phyloP scores from a whole-genome alignment of 352 stramenopile genomes.

The Globisporangium cederbergense region DNA sequence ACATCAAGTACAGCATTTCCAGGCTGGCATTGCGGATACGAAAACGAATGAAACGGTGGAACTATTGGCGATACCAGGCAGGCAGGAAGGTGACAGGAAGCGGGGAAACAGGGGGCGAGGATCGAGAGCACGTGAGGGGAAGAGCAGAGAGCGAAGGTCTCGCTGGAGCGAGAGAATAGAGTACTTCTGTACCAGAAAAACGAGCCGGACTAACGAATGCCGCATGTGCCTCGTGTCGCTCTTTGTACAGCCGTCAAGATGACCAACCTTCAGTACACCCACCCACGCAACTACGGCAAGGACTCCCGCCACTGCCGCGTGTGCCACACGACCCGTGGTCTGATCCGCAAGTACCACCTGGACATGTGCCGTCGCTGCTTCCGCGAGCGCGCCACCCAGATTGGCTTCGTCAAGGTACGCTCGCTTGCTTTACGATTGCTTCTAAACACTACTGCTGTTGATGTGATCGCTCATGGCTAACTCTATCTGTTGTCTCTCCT shows the following conservation, averaged over 20 bases:
- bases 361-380: conserved; percentile 97
- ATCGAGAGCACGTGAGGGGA: neutral
- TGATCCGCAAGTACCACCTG: conserved; percentile 96
- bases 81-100: neutral
- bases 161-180: too few species aligned
- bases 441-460: neutral
- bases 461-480: neutral
- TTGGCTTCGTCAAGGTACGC: conserved; percentile 94
- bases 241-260: conserved; percentile 56
- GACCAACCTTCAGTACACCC: conserved; percentile 88
- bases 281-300: conserved; percentile 88
- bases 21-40: neutral
- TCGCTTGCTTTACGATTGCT: neutral
- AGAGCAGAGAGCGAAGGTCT: neutral
- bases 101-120: neutral
- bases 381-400: conserved; percentile 91
- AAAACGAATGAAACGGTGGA: neutral
- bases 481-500: conserved; percentile 17
- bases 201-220: conserved; percentile 1
- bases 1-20: neutral
- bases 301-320: conserved; percentile 89
- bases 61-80: too few species aligned
- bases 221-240: conserved; percentile 8
- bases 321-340: conserved; percentile 88
- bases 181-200: too few species aligned